A percentile compares a stretch with the other conserved stretches of the same genome.
Conservation (phyloP, 805 yeast genomes). For the Barnettozyma siamensis region DNA sequence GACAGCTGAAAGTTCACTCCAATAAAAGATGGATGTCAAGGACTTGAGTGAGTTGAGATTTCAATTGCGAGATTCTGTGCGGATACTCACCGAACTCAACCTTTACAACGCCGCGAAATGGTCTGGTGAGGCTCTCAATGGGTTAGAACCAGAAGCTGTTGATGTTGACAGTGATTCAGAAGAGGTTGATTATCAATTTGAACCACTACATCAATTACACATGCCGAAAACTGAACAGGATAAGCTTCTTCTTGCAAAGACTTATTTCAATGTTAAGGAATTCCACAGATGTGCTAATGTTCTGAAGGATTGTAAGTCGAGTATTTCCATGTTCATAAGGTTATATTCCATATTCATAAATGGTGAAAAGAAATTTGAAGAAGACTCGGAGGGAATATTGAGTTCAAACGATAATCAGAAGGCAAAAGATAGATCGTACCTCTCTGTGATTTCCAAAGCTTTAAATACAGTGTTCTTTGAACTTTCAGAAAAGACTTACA, state of each 20-base stretch:
- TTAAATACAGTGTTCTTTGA: slow-evolving; percentile 28
- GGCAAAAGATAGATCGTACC: slow-evolving; percentile 23
- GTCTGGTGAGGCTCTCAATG: slow-evolving; percentile 76
- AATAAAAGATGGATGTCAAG: background rate
- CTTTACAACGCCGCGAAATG: slow-evolving; percentile 73
- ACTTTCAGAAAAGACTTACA: slow-evolving; percentile 16
- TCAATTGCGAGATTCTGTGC: slow-evolving; percentile 35
- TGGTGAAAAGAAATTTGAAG: slow-evolving; percentile 72
- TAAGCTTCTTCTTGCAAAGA: slow-evolving; percentile 53
- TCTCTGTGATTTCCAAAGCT: slow-evolving; percentile 37
- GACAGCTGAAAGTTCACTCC: background rate
- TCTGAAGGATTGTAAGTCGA: slow-evolving; percentile 45
- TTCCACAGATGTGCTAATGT: slow-evolving; percentile 69
- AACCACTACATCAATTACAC: background rate
- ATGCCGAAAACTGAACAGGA: slow-evolving; percentile 31
- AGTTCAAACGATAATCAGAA: slow-evolving; percentile 30
- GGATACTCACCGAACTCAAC: slow-evolving; percentile 47
- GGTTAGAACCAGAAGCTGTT: slow-evolving; percentile 26
- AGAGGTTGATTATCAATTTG: slow-evolving; percentile 7
- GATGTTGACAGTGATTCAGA: background rate
- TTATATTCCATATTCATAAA: slow-evolving; percentile 66
- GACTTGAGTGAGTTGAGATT: slow-evolving; percentile 16
- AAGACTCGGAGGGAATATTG: slow-evolving; percentile 64
- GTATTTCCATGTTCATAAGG: slow-evolving; percentile 53
- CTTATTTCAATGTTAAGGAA: slow-evolving; percentile 78